These are phyloP conservation scores for Heliamphora exappendiculata DNA, from an alignment of 148 eudicot species.

Conservation along the genomic window DNA sequence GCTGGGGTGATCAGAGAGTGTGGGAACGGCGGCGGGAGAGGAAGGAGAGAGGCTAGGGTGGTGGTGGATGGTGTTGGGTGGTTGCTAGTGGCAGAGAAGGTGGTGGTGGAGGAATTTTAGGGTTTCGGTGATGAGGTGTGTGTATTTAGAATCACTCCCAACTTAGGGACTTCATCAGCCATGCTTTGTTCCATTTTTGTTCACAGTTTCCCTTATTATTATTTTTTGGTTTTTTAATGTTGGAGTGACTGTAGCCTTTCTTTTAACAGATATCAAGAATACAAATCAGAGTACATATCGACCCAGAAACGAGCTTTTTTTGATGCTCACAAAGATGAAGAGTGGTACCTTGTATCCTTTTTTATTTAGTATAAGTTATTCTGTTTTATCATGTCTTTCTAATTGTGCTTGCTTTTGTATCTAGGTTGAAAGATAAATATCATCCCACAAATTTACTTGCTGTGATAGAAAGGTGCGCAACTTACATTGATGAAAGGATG, in stretches of 20 bases:
- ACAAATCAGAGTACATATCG: constrained; percentile 81
- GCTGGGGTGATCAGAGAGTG: too few relatives aligned
- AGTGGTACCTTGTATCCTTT: constrained; percentile 46
- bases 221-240: background rate
- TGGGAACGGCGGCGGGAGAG: too few relatives aligned
- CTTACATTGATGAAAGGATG: background rate
- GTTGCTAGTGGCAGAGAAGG: too few relatives aligned
- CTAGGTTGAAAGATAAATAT: constrained; percentile 92
- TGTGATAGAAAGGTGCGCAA: constrained; percentile 76
- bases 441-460: constrained; percentile 84
- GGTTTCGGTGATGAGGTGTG: too few relatives aligned
- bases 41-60: too few relatives aligned
- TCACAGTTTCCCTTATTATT: background rate
- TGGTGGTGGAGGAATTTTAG: too few relatives aligned
- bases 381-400: constrained; percentile 3
- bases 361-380: background rate
- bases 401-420: constrained; percentile 5
- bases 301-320: constrained; percentile 89
- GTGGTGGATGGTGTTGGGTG: too few relatives aligned
- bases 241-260: constrained; percentile 3
- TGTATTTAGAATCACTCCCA: too few relatives aligned
- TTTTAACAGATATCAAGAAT: constrained; percentile 73
- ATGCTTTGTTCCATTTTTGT: background rate
- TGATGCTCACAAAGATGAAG: constrained; percentile 93
- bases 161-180: too few relatives aligned